Conservation (phyloP, 1,284 basidiomycete species). For the Ceratobasidium sp. region DNA sequence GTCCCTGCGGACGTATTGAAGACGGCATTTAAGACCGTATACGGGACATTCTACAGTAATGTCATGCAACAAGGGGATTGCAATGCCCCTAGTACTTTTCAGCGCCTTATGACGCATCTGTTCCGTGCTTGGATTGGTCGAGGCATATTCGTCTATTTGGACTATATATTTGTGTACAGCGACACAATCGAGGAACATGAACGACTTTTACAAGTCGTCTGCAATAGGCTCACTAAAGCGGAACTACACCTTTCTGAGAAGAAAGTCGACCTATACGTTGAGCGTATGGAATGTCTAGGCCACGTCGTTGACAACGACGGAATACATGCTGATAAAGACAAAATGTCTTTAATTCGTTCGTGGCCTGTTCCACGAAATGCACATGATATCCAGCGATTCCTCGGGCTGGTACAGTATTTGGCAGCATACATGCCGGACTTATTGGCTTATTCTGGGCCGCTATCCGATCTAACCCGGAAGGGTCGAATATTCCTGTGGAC, state of each 20-base stretch:
- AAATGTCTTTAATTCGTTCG: too few species aligned
- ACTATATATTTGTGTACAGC: constrained; percentile 43
- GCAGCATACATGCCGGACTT: too few species aligned
- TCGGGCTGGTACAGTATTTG: constrained; percentile 55
- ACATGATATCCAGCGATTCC: constrained; percentile 53
- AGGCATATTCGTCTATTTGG: constrained; percentile 41
- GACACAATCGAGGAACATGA: constrained; percentile 52
- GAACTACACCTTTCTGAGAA: constrained; percentile 47
- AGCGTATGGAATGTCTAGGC: too few species aligned
- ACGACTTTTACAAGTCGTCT: constrained; percentile 47
- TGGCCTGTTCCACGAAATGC: constrained; percentile 47
- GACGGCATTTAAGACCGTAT: constrained; percentile 45
- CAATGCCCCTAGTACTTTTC: constrained; percentile 48
- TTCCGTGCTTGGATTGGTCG: constrained; percentile 48
- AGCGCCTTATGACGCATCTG: constrained; percentile 49
- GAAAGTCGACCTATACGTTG: constrained; percentile 48
- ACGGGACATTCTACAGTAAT: too few species aligned
- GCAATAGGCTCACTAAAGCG: constrained; percentile 47
- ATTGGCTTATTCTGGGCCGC: too few species aligned
- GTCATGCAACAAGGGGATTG: too few species aligned
- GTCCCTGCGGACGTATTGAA: constrained; percentile 48
- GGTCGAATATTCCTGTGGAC: constrained; percentile 50
- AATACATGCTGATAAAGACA: too few species aligned
- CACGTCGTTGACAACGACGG: too few species aligned
- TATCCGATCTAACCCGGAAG: too few species aligned